Conservation (phyloP, 148 eudicot species). For the Amaranthus hypochondriacus region DNA sequence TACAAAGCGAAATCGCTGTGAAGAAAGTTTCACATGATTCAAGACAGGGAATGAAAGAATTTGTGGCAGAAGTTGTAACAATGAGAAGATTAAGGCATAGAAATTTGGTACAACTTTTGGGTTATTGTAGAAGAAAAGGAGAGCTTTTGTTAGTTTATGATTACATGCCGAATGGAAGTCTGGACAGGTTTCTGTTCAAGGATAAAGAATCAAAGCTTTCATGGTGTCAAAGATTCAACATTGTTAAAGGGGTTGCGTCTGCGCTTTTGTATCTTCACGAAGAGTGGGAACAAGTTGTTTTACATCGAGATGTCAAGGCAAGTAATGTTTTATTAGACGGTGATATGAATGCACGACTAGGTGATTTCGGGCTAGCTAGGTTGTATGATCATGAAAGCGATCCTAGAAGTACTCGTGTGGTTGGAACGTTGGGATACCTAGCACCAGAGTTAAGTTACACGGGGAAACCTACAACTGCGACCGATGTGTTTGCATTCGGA, state of each 20-base stretch:
- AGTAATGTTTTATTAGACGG: slow-evolving; percentile 35
- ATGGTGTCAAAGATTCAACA: slow-evolving; percentile 31
- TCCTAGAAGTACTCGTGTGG: slow-evolving; percentile 31
- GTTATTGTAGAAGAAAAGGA: slow-evolving; percentile 38
- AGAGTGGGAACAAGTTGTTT: slow-evolving; percentile 39
- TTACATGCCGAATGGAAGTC: slow-evolving; percentile 47
- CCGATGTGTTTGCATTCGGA: slow-evolving; percentile 42
- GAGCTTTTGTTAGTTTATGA: slow-evolving; percentile 43
- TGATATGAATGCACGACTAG: slow-evolving; percentile 34
- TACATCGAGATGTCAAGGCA: slow-evolving; percentile 38
- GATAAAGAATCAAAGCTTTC: slow-evolving; percentile 15
- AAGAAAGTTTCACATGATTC: slow-evolving; percentile 42
- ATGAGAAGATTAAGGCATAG: slow-evolving; percentile 46
- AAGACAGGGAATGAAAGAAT: slow-evolving; percentile 38
- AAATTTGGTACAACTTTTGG: slow-evolving; percentile 42
- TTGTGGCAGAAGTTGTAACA: slow-evolving; percentile 33
- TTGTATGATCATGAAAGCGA: slow-evolving; percentile 31
- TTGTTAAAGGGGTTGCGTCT: slow-evolving; percentile 40
- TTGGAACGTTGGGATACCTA: slow-evolving; percentile 40
- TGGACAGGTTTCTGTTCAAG: slow-evolving; percentile 27
- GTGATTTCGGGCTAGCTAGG: slow-evolving; percentile 46
- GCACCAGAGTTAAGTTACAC: slow-evolving; percentile 38
- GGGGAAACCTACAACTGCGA: slow-evolving; percentile 32
- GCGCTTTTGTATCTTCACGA: slow-evolving; percentile 38
- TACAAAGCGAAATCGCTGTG: slow-evolving; percentile 24